These are phyloP conservation scores for Cymodocea nodosa DNA, from an alignment of 116 monocot species.

Conservation along the genomic window DNA sequence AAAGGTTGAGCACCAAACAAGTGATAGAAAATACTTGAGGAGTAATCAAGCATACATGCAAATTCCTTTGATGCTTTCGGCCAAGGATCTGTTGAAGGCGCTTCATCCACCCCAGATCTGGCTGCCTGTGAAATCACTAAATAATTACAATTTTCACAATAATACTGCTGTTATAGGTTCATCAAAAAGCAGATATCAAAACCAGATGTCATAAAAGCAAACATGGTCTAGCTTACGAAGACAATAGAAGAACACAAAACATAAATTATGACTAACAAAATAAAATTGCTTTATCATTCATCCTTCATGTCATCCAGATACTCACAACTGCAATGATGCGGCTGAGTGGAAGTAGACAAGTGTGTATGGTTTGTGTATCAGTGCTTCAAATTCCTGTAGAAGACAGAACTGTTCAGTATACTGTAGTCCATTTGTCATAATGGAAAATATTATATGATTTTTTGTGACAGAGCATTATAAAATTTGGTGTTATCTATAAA, in stretches of 20 bases:
- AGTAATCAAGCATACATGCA: conserved; percentile 43
- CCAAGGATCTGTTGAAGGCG: conserved; percentile 89
- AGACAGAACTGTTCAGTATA: too few relatives aligned
- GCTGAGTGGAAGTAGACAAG: conserved; percentile 99
- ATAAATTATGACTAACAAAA: background rate
- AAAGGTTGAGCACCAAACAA: conserved; percentile 6
- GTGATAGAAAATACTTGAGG: background rate
- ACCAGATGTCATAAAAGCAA: background rate
- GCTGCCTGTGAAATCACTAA: conserved; percentile 43
- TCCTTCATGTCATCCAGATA: conserved; percentile 1
- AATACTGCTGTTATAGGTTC: background rate
- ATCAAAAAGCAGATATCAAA: background rate
- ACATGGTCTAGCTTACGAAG: too few relatives aligned
- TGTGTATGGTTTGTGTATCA: conserved; percentile 97
- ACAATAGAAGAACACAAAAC: background rate
- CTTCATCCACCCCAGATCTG: conserved; percentile 99
- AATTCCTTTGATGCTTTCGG: conserved; percentile 75
- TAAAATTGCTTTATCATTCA: background rate
- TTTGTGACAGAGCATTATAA: too few relatives aligned
- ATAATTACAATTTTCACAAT: background rate
- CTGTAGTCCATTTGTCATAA: too few relatives aligned
- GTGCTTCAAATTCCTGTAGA: conserved; percentile 77
- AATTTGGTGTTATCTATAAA: too few relatives aligned
- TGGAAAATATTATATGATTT: too few relatives aligned
- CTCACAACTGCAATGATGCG: conserved; percentile 92